A percentile compares a stretch with the other conserved stretches of the same genome.
Evolutionary conservation across 148 eudicot species (phyloP).

Genomic region (Cornus kousa): DNA sequence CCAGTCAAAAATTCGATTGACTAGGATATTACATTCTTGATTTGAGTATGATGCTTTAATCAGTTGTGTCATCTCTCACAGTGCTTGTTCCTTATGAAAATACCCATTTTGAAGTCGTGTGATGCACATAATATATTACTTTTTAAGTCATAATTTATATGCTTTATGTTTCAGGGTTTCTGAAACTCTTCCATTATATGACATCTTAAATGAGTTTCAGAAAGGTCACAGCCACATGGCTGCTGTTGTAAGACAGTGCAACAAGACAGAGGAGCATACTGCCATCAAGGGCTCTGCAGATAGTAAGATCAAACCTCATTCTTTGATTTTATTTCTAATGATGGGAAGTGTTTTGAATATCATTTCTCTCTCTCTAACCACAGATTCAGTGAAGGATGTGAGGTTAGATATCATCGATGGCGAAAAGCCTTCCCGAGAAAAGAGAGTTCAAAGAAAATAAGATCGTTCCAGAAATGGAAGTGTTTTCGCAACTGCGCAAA

Average conservation of each 20-base stretch:
- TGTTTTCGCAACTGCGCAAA: conserved; percentile 64
- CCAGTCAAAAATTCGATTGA: conserved; percentile 43
- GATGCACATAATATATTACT: neutral
- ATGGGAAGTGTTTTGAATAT: neutral
- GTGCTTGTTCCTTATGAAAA: no score
- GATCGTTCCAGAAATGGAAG: conserved; percentile 68
- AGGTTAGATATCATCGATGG: conserved; percentile 58
- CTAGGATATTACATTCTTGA: conserved; percentile 40
- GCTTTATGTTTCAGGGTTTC: conserved; percentile 51
- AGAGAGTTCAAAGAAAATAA: conserved; percentile 39
- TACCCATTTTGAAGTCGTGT: neutral
- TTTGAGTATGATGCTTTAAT: neutral
- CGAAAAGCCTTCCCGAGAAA: conserved; percentile 40
- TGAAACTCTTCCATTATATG: conserved; percentile 81
- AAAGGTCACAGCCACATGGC: conserved; percentile 99
- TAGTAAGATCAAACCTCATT: conserved; percentile 32
- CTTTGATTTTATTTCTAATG: neutral
- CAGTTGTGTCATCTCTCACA: neutral
- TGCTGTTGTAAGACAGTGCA: conserved; percentile 64
- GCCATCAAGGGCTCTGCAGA: conserved; percentile 28
- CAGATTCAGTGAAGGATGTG: conserved; percentile 53
- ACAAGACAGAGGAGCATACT: conserved; percentile 31
- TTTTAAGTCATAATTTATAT: neutral
- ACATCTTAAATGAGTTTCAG: conserved; percentile 92
- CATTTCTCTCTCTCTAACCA: neutral